A percentile compares a stretch with the other conserved stretches of the same genome.
Evolutionary conservation across 352 stramenopile species (phyloP).

Genomic region (Phytophthora hybrid): DNA sequence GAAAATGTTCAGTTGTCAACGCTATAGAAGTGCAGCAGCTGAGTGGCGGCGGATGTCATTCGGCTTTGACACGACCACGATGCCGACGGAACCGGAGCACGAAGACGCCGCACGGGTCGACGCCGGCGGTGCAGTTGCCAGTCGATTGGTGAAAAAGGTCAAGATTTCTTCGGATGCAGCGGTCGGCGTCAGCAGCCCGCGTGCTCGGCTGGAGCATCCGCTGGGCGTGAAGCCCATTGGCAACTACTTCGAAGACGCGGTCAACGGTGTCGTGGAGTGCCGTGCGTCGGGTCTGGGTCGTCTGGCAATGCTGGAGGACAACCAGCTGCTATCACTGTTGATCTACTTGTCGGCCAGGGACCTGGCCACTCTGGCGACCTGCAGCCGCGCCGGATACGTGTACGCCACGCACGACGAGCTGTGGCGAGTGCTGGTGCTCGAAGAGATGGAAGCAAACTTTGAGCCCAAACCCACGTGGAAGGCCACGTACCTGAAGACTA

Average conservation of each 20-base stretch:
- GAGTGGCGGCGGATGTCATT: slow-evolving; percentile 34
- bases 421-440: slow-evolving; percentile 81
- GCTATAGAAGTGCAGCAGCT: slow-evolving; percentile 40
- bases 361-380: slow-evolving; percentile 51
- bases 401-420: slow-evolving; percentile 83
- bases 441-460: slow-evolving; percentile 79
- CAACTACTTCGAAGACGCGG: slow-evolving; percentile 78
- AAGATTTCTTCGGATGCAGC: slow-evolving; percentile 22
- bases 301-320: slow-evolving; percentile 67
- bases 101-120: slow-evolving; percentile 14
- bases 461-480: slow-evolving; percentile 66
- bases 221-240: slow-evolving; percentile 86
- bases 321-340: slow-evolving; percentile 70
- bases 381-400: slow-evolving; percentile 75
- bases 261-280: slow-evolving; percentile 70
- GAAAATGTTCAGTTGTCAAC: slow-evolving; percentile 5
- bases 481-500: slow-evolving; percentile 73
- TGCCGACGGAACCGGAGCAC: slow-evolving; percentile 24
- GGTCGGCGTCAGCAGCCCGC: not conserved
- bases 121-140: slow-evolving; percentile 25
- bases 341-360: slow-evolving; percentile 61
- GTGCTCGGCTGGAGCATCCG: slow-evolving; percentile 63
- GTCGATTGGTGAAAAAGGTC: slow-evolving; percentile 42
- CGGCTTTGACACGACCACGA: slow-evolving; percentile 20
- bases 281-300: slow-evolving; percentile 63